Evolutionary conservation across 2,329 filamentous ascomycete species (phyloP).

Genomic region (Cladosporium colombiae): DNA sequence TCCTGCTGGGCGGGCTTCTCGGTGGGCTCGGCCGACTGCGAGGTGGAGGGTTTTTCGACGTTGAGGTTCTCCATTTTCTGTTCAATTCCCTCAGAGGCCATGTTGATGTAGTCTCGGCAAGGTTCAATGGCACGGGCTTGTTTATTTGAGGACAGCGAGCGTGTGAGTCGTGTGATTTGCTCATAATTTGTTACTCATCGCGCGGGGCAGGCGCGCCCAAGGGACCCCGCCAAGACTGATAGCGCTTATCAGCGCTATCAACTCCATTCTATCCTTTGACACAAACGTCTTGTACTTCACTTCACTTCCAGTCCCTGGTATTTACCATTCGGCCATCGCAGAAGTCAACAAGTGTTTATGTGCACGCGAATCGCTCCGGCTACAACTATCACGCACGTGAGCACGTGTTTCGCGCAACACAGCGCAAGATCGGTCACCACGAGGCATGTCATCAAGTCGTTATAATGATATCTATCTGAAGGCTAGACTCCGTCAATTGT

Average conservation of each 20-base stretch:
- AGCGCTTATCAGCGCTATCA: not conserved
- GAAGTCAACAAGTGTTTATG: not conserved
- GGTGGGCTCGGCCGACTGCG: constrained; percentile 27
- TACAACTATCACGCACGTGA: too few species aligned
- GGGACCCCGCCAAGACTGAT: not conserved
- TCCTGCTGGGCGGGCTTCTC: constrained; percentile 38
- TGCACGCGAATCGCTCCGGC: too few species aligned
- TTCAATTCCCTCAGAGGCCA: constrained; percentile 28
- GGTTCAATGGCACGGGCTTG: constrained; percentile 10
- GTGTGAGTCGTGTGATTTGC: constrained; percentile 7
- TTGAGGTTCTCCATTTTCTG: constrained; percentile 34
- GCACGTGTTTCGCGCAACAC: not conserved
- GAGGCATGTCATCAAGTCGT: not conserved
- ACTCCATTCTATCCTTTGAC: not conserved
- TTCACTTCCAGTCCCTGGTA: not conserved
- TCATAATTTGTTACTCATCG: not conserved
- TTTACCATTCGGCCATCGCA: not conserved
- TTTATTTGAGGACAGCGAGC: constrained; percentile 2
- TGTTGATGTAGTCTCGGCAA: constrained; percentile 18
- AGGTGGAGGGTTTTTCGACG: constrained; percentile 22
- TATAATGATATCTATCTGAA: not conserved
- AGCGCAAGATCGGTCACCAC: too few species aligned
- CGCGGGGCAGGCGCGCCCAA: constrained; percentile 3
- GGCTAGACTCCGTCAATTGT: not conserved
- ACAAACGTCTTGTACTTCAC: not conserved